phyloP scores from a whole-genome alignment of 2,329 filamentous ascomycete species.

The Diaporthe capsici region DNA sequence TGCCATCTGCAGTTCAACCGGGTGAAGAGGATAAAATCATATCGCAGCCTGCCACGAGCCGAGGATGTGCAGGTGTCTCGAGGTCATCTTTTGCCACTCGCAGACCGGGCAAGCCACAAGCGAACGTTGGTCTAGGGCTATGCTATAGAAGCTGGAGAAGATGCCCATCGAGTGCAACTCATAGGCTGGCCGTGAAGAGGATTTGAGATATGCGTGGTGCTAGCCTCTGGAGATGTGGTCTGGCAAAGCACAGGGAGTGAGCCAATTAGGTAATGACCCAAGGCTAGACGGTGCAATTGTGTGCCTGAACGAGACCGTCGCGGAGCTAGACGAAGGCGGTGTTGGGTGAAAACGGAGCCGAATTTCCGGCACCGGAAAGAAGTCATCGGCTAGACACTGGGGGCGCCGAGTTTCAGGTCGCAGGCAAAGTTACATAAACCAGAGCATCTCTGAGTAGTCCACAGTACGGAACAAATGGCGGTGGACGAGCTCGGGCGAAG shows the following conservation, averaged over 20 bases:
- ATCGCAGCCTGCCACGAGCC: background rate
- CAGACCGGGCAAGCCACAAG: background rate
- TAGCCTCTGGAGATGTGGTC: background rate
- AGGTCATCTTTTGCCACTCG: background rate
- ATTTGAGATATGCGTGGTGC: background rate
- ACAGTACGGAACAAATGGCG: background rate
- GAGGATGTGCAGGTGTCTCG: background rate
- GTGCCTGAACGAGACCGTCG: constrained; percentile 2
- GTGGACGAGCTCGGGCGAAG: background rate
- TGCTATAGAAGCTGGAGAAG: background rate
- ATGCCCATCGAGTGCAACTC: background rate
- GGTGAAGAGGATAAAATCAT: background rate
- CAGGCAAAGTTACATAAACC: background rate
- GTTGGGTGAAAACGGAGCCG: constrained; percentile 18
- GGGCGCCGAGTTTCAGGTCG: background rate
- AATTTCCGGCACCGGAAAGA: constrained; percentile 21
- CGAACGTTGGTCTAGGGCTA: background rate
- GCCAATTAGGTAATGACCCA: constrained; percentile 11
- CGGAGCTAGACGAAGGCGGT: background rate
- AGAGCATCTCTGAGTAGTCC: background rate
- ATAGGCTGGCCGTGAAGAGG: background rate
- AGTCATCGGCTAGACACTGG: background rate
- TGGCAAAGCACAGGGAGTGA: background rate
- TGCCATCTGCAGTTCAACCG: background rate
- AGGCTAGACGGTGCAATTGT: background rate